Evolutionary conservation across 2,329 filamentous ascomycete species (phyloP).

Genomic region (Exophiala oligosperma): DNA sequence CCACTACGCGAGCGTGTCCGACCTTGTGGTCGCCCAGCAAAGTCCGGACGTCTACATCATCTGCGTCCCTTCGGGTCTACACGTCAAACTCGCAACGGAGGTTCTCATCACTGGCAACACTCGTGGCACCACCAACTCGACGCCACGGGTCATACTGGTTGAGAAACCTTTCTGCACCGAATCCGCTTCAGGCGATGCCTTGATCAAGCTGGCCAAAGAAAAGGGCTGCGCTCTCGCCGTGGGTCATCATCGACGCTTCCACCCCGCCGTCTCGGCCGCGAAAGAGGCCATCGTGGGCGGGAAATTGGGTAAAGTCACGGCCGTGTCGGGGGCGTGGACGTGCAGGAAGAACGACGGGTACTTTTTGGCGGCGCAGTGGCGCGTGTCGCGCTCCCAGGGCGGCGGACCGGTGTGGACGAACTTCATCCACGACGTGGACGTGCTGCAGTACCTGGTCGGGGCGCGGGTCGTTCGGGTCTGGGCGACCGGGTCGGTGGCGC

Average conservation of each 20-base stretch:
- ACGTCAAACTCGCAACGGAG: conserved; percentile 1
- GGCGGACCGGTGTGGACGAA: conserved; percentile 15
- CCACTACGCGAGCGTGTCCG: not conserved
- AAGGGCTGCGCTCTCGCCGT: not conserved
- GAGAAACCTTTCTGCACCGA: conserved; percentile 5
- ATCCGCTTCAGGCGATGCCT: not conserved
- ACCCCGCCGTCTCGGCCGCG: conserved; percentile 7
- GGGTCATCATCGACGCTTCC: conserved; percentile 18
- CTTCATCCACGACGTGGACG: conserved; percentile 18
- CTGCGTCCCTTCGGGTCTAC: conserved; percentile 4
- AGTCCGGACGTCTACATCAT: conserved; percentile 5
- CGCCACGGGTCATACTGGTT: not conserved
- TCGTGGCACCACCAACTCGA: too few species aligned
- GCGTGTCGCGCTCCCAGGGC: conserved; percentile 1
- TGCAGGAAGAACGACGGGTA: conserved; percentile 9
- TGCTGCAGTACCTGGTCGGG: conserved; percentile 16
- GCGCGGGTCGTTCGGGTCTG: not conserved
- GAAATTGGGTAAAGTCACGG: conserved; percentile 8
- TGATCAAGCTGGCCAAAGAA: not conserved
- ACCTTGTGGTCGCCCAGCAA: not conserved
- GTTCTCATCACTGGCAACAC: not conserved
- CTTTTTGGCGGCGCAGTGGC: conserved; percentile 2
- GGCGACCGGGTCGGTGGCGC: not conserved
- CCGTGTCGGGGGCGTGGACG: conserved; percentile 11
- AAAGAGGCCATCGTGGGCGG: conserved; percentile 6